Conservation (phyloP, 805 yeast genomes). For the Wickerhamiella sorbophila region DNA sequence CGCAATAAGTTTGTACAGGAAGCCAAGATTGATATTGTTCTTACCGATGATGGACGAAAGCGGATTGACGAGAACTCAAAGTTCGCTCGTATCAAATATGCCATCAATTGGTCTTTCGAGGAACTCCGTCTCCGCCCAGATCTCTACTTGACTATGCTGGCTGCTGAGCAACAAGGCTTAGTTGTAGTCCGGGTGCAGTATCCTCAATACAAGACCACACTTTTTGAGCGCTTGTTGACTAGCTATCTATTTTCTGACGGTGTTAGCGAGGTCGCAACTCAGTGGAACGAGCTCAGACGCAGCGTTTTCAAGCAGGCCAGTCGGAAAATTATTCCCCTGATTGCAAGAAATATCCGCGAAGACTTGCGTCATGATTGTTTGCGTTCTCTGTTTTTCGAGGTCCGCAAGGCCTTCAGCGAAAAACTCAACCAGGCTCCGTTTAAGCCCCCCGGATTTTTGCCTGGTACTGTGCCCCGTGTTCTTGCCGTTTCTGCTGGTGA, state of each 20-base stretch:
- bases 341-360: conserved; percentile 68
- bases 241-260: conserved; percentile 28
- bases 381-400: conserved; percentile 47
- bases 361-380: conserved; percentile 65
- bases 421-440: conserved; percentile 89
- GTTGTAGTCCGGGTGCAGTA: conserved; percentile 48
- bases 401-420: conserved; percentile 53
- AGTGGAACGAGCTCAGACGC: conserved; percentile 72
- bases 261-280: conserved; percentile 50
- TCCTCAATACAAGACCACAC: conserved; percentile 30
- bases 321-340: conserved; percentile 48
- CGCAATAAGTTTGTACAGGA: conserved; percentile 44
- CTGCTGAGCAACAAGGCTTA: conserved; percentile 73
- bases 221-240: conserved; percentile 23
- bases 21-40: conserved; percentile 54
- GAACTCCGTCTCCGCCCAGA: conserved; percentile 68
- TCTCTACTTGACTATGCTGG: conserved; percentile 72
- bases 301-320: conserved; percentile 52
- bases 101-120: conserved; percentile 63
- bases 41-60: conserved; percentile 71
- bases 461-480: conserved; percentile 76
- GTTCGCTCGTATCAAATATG: conserved; percentile 83
- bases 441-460: conserved; percentile 60
- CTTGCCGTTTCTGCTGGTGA: conserved; percentile 74
- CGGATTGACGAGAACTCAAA: conserved; percentile 70